A percentile compares a stretch with the other conserved stretches of the same genome.
Evolutionary conservation across 2,329 filamentous ascomycete genomes (phyloP).

Genomic region (Diplodia corticola): DNA sequence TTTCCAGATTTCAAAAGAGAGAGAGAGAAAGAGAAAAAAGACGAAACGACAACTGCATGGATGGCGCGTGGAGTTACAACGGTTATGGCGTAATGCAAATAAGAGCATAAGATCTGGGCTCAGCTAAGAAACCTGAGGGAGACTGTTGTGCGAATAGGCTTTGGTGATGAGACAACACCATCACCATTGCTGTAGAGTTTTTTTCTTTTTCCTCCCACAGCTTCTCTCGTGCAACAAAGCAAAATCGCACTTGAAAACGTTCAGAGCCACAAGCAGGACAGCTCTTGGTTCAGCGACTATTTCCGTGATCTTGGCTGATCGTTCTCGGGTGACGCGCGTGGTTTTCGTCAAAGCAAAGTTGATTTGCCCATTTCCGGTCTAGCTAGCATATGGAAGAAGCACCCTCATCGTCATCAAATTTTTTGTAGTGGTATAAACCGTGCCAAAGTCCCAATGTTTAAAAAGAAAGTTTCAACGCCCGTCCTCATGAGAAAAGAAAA

Average conservation of each 20-base stretch:
- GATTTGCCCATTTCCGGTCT: constrained; percentile 17
- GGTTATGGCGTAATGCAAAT: neutral
- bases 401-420: constrained; percentile 11
- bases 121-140: neutral
- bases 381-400: neutral
- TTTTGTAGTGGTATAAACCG: constrained; percentile 17
- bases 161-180: neutral
- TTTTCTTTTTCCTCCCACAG: neutral
- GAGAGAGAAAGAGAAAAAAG: neutral
- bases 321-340: neutral
- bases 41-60: neutral
- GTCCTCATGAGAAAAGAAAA: neutral
- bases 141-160: neutral
- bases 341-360: constrained; percentile 4
- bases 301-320: neutral
- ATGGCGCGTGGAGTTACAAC: neutral
- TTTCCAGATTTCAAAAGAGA: neutral
- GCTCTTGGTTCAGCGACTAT: neutral
- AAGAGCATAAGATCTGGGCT: neutral
- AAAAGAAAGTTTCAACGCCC: constrained; percentile 10
- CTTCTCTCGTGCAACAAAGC: neutral
- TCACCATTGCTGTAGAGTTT: neutral
- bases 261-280: neutral
- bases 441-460: neutral
- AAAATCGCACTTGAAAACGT: neutral